Evolutionary conservation across 805 yeast species (phyloP), one percentile per base, ranked within the genome.

Genomic region (Metschnikowia cubensis): DNA sequence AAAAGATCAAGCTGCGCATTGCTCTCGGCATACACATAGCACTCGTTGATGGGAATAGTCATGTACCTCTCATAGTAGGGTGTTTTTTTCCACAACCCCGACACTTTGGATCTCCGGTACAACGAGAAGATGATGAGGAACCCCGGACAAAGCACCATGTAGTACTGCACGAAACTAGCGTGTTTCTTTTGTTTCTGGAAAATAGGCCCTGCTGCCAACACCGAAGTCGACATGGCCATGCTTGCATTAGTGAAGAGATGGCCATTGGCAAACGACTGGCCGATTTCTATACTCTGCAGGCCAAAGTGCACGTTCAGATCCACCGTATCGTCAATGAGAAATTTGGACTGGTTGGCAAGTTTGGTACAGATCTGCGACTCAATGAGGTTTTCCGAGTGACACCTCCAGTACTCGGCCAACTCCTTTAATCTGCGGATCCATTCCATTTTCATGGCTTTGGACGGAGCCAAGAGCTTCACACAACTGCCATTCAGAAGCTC

Each of bases 1-100:
- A 84, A 61, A 25, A 89, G 68, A 54, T 85, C 90, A 33, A 75
- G 61, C 11, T 73, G 75, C 2, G 91, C 81, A 1, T 79, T 66
- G 2, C 75, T 64, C 1, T 92, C 96, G 1, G 94, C 81, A 65
- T 88, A 88, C 3, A 89, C 75, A 62, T 89, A 92, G 50, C 95
- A 83, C 13, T 77, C 80, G 2, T 77, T 62, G 25, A 92, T 66
- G 1, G 90, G 83, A 17, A 89, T 76, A 0, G 86, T 79, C 44
- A 80, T 60, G 55, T 76, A 75, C 56, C 79, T 82, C 41, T 72
- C 67, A 57, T 78, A 83, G 55, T 77, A 78, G 1, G 77, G 68
- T 0, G 76, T 59, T 2, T 71, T 69, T n/a, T 77, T 74, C 59
- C 75, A 71, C 3, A 75, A 66, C 2, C 73, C 73, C 0, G 84